phyloP scores from a whole-genome alignment of 2,329 filamentous ascomycete species.

The Xylariaceae sp. region DNA sequence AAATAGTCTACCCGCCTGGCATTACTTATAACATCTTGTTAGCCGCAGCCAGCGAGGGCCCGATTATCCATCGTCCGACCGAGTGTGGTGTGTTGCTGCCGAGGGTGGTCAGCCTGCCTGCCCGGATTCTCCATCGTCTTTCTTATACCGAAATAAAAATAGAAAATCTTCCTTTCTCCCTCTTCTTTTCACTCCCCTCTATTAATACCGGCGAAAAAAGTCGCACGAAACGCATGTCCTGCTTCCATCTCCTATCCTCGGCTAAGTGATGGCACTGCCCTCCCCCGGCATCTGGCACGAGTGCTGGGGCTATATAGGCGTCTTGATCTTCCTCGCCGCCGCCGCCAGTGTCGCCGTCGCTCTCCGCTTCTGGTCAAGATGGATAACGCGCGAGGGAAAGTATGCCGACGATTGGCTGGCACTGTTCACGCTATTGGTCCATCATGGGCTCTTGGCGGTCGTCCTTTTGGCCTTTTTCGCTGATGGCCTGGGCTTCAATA shows the following conservation, averaged over 20 bases:
- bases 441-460: slow-evolving; percentile 10
- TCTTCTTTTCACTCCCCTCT: neutral
- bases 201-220: neutral
- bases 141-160: no score
- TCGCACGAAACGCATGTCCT: slow-evolving; percentile 9
- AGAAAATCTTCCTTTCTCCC: neutral
- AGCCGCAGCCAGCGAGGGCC: no score
- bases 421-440: slow-evolving; percentile 11
- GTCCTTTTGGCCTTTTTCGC: slow-evolving; percentile 11
- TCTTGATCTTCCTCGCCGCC: slow-evolving; percentile 10
- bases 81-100: neutral
- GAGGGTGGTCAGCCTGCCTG: neutral
- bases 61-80: neutral
- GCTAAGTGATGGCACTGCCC: slow-evolving; percentile 15
- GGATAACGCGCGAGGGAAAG: slow-evolving; percentile 7
- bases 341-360: slow-evolving; percentile 11
- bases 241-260: neutral
- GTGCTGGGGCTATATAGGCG: slow-evolving; percentile 14
- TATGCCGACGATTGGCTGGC: slow-evolving; percentile 16
- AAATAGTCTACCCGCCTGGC: no score
- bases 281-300: slow-evolving; percentile 26
- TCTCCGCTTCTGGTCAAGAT: slow-evolving; percentile 17
- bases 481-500: slow-evolving; percentile 10
- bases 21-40: no score
- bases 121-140: slow-evolving; percentile 1